Evolutionary conservation across 1,139 yeast species (phyloP).

Genomic region (Hanseniaspora uvarum): DNA sequence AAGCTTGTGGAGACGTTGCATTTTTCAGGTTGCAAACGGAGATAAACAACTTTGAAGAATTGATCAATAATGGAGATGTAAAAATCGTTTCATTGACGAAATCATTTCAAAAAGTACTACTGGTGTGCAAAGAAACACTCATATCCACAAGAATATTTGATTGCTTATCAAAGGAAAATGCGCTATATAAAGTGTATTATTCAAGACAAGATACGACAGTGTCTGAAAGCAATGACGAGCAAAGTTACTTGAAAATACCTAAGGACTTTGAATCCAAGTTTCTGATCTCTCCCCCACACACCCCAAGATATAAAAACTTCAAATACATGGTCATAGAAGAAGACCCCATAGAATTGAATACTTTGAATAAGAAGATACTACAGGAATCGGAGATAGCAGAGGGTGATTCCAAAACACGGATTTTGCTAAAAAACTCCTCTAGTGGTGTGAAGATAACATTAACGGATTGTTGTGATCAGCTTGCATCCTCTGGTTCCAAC

Average conservation of each 20-base stretch:
- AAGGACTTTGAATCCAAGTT: conserved; percentile 1
- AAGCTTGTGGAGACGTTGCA: conserved; percentile 3
- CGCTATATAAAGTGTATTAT: background rate
- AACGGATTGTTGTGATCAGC: conserved; percentile 4
- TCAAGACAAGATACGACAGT: background rate
- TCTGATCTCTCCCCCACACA: conserved; percentile 13
- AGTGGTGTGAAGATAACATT: conserved; percentile 6
- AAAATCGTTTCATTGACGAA: background rate
- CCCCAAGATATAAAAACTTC: conserved; percentile 6
- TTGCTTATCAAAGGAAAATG: background rate
- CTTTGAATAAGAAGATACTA: background rate
- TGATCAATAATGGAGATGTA: background rate
- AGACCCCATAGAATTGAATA: background rate
- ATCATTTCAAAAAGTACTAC: conserved; percentile 3
- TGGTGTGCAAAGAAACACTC: background rate
- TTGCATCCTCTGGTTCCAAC: background rate
- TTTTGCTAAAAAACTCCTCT: background rate
- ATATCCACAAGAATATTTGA: background rate
- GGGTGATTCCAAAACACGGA: background rate
- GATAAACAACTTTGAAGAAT: background rate
- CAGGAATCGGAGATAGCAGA: background rate
- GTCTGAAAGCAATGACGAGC: background rate
- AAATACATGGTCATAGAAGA: conserved; percentile 7
- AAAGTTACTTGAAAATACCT: background rate
- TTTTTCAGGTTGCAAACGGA: conserved; percentile 1